Conservation (phyloP, 768 basidiomycete species). For the Tephrocybe sp. region DNA sequence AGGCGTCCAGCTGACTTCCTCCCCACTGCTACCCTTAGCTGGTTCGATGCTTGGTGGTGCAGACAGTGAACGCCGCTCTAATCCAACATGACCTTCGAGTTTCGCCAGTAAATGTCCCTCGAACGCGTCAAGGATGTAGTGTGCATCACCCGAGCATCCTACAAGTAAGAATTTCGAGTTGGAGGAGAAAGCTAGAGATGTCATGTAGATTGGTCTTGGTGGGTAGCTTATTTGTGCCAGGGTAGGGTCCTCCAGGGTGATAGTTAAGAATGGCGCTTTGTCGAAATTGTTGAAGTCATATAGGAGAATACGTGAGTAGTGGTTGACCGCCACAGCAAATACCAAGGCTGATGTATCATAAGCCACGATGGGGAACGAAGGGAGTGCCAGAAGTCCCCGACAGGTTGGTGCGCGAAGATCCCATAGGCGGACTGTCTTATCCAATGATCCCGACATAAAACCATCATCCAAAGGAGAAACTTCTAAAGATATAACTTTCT, state of each 20-base stretch:
- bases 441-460: conserved; percentile 92
- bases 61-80: conserved; percentile 65
- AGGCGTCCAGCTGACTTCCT: conserved; percentile 93
- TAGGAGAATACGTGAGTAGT: conserved; percentile 76
- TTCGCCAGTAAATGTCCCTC: conserved; percentile 82
- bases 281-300: conserved; percentile 88
- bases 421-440: conserved; percentile 96
- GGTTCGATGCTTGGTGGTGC: conserved; percentile 60
- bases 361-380: conserved; percentile 73
- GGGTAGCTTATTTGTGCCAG: conserved; percentile 76
- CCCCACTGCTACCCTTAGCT: conserved; percentile 79
- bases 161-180: conserved; percentile 89
- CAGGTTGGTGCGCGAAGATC: conserved; percentile 81
- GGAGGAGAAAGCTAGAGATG: conserved; percentile 85
- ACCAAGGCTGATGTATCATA: conserved; percentile 83
- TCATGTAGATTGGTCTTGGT: conserved; percentile 86
- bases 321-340: conserved; percentile 84
- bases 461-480: conserved; percentile 92
- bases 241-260: conserved; percentile 80
- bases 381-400: conserved; percentile 75
- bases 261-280: conserved; percentile 87
- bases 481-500: conserved; percentile 83
- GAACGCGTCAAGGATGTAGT: conserved; percentile 92
- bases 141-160: conserved; percentile 89
- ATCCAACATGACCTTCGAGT: conserved; percentile 78